Conservation (phyloP, 305 asterid species). For the Ilex paraguariensis region DNA sequence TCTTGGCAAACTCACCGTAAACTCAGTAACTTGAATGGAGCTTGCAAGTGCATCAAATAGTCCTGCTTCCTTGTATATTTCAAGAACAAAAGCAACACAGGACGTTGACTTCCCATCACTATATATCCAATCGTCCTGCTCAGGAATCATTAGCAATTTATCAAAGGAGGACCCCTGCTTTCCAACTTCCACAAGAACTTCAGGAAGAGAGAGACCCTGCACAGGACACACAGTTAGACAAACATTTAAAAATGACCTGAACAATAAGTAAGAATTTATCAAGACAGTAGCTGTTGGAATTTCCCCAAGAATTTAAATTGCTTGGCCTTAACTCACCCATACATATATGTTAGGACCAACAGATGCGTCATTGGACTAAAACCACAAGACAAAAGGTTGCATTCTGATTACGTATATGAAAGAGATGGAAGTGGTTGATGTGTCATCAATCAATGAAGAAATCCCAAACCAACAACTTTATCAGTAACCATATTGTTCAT, state of each 20-base stretch:
- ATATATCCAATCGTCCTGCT: slow-evolving; percentile 83
- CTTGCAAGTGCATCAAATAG: slow-evolving; percentile 63
- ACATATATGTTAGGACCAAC: too few relatives aligned
- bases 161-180: slow-evolving; percentile 90
- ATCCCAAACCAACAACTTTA: too few relatives aligned
- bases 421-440: too few relatives aligned
- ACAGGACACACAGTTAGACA: slow-evolving; percentile 9
- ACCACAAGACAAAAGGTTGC: not conserved
- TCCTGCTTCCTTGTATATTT: slow-evolving; percentile 88
- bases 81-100: slow-evolving; percentile 84
- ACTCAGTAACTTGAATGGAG: slow-evolving; percentile 91
- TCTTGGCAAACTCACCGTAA: slow-evolving; percentile 58
- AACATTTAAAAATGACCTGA: slow-evolving; percentile 1
- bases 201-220: slow-evolving; percentile 79
- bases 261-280: not conserved
- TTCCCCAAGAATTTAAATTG: too few relatives aligned
- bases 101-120: slow-evolving; percentile 87
- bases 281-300: not conserved
- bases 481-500: not conserved
- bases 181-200: slow-evolving; percentile 85
- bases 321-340: too few relatives aligned
- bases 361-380: not conserved
- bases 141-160: slow-evolving; percentile 74
- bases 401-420: too few relatives aligned
- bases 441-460: too few relatives aligned